Evolutionary conservation across 345 rosid species (phyloP).

Genomic region (Salix udensis): DNA sequence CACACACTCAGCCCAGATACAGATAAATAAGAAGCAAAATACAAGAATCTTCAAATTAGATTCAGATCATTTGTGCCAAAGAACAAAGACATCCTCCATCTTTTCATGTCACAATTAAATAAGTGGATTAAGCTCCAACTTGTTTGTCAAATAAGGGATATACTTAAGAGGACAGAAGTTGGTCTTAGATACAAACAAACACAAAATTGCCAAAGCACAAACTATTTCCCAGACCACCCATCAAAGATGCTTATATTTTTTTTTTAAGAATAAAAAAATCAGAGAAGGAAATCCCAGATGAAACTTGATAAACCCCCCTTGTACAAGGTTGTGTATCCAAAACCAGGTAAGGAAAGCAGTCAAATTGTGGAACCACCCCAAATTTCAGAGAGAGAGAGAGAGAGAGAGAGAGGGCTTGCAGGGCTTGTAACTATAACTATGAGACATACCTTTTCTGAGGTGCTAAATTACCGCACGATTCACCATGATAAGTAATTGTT

Average conservation of each 20-base stretch:
- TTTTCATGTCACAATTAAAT: slow-evolving; percentile 7
- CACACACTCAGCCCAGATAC: background rate
- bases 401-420: background rate
- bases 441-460: background rate
- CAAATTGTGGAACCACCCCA: background rate
- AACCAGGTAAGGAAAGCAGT: background rate
- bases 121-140: background rate
- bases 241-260: background rate
- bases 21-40: background rate
- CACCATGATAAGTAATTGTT: background rate
- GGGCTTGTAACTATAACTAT: background rate
- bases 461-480: background rate
- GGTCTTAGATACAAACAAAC: slow-evolving; percentile 17
- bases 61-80: slow-evolving; percentile 4
- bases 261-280: background rate
- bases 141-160: slow-evolving; percentile 7
- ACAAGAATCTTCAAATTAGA: slow-evolving; percentile 16
- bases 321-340: slow-evolving; percentile 14
- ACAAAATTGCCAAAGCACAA: slow-evolving; percentile 28
- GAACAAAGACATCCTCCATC: slow-evolving; percentile 1
- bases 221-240: slow-evolving; percentile 4
- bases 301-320: slow-evolving; percentile 9
- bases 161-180: slow-evolving; percentile 4
- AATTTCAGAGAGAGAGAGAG: background rate
- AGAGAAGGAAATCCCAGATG: background rate